phyloP scores from a whole-genome alignment of 805 yeast species.

The Pichia thaimueangensis region DNA sequence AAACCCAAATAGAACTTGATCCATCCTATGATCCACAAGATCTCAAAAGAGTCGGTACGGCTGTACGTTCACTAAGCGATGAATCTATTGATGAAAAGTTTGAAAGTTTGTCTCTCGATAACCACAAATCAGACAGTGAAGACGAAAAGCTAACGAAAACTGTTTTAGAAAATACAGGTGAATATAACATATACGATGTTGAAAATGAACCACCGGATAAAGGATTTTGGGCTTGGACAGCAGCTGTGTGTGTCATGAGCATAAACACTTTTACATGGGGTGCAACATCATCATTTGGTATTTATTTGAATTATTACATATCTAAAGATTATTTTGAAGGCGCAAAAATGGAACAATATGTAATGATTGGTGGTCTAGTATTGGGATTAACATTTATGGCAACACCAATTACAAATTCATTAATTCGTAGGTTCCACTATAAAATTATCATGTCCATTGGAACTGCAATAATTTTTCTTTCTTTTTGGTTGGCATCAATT shows the following conservation, averaged over 20 bases:
- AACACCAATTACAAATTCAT: constrained; percentile 48
- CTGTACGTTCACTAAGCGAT: not conserved
- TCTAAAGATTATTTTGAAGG: constrained; percentile 37
- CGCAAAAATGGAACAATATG: constrained; percentile 46
- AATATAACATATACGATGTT: constrained; percentile 24
- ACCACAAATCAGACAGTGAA: not conserved
- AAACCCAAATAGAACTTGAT: constrained; percentile 11
- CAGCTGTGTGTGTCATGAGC: constrained; percentile 31
- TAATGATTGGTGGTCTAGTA: constrained; percentile 49
- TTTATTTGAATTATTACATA: constrained; percentile 44
- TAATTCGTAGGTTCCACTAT: constrained; percentile 46
- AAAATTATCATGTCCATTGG: constrained; percentile 40
- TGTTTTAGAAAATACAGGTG: constrained; percentile 25
- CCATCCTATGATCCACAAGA: constrained; percentile 2
- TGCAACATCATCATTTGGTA: constrained; percentile 46
- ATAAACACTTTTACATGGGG: constrained; percentile 46
- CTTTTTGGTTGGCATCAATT: constrained; percentile 40
- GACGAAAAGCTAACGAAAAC: not conserved
- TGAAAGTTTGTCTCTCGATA: not conserved
- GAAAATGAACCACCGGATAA: constrained; percentile 36
- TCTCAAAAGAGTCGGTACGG: not conserved
- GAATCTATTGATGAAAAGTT: not conserved
- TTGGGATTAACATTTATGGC: constrained; percentile 51
- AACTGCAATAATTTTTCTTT: constrained; percentile 32
- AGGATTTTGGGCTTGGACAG: constrained; percentile 43